Evolutionary conservation across 1,284 basidiomycete genomes (phyloP).

Genomic region (Rugiboletus extremiorientalis): DNA sequence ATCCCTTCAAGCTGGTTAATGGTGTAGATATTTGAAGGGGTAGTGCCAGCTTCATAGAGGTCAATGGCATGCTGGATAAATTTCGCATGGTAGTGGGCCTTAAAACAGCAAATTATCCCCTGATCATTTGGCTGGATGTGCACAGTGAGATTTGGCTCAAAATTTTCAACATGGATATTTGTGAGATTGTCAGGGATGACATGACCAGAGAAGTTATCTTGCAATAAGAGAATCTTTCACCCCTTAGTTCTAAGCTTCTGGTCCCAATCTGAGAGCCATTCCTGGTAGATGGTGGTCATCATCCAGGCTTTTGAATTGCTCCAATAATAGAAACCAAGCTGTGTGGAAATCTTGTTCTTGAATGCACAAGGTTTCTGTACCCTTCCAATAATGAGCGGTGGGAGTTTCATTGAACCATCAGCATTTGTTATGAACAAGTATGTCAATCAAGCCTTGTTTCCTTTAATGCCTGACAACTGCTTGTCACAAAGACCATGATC

Average conservation of each 20-base stretch:
- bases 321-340: slow-evolving; percentile 26
- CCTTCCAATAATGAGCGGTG: slow-evolving; percentile 27
- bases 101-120: slow-evolving; percentile 2
- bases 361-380: slow-evolving; percentile 20
- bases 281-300: slow-evolving; percentile 20
- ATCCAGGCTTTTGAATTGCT: slow-evolving; percentile 32
- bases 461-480: not conserved
- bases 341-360: slow-evolving; percentile 6
- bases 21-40: slow-evolving; percentile 30
- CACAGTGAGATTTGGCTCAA: not conserved
- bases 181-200: not conserved
- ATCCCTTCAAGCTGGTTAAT: slow-evolving; percentile 37
- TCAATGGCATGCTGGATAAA: not conserved
- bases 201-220: slow-evolving; percentile 7
- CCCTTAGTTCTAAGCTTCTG: not conserved
- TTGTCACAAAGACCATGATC: not conserved
- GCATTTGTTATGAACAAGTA: slow-evolving; percentile 23
- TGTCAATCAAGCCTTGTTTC: slow-evolving; percentile 9
- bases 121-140: slow-evolving; percentile 2
- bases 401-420: slow-evolving; percentile 20
- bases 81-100: not conserved
- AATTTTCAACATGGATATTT: not conserved
- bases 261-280: slow-evolving; percentile 7
- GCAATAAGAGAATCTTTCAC: not conserved
- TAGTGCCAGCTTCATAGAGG: slow-evolving; percentile 27